Percentiles rank a stretch among this genome's conserved stretches.
These are phyloP conservation scores for Fusarium sp. DNA, from an alignment of 2,329 filamentous ascomycete species.

Conservation along the genomic window DNA sequence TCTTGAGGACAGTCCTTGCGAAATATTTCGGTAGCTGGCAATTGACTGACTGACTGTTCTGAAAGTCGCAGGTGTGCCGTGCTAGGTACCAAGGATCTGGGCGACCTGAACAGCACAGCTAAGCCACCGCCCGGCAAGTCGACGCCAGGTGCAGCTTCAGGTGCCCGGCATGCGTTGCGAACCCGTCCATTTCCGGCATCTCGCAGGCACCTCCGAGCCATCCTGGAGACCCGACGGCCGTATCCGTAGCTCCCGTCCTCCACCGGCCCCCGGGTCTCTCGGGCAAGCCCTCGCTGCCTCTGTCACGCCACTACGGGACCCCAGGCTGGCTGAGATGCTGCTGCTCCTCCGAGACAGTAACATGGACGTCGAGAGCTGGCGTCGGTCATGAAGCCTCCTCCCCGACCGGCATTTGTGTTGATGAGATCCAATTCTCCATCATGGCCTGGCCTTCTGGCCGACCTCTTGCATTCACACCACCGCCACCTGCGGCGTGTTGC, in stretches of 20 bases:
- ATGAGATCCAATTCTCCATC: conserved; percentile 86
- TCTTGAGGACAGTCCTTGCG: conserved; percentile 7
- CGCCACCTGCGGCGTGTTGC: conserved; percentile 45
- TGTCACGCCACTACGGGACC: conserved; percentile 27
- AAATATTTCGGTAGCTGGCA: neutral
- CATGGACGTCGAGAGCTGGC: neutral
- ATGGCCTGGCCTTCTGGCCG: conserved; percentile 65
- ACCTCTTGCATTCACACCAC: conserved; percentile 32
- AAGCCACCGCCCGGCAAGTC: conserved; percentile 2
- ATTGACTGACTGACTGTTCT: neutral
- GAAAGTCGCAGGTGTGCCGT: conserved; percentile 2
- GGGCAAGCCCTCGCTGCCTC: conserved; percentile 19
- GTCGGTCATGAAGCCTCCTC: conserved; percentile 46
- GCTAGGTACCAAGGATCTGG: neutral
- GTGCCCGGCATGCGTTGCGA: neutral
- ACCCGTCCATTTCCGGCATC: conserved; percentile 14
- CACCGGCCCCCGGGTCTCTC: conserved; percentile 20
- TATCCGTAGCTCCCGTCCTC: conserved; percentile 39
- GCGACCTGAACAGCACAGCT: conserved; percentile 1
- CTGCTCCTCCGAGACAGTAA: conserved; percentile 16
- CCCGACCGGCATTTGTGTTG: conserved; percentile 70
- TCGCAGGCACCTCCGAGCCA: conserved; percentile 14
- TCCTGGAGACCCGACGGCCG: conserved; percentile 29
- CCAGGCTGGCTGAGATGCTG: conserved; percentile 19
- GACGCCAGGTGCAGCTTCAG: conserved; percentile 7